A percentile compares a stretch with the other conserved stretches of the same genome.
phyloP scores from a whole-genome alignment of 2,329 filamentous ascomycete species.

The Colletotrichum endophyticum region DNA sequence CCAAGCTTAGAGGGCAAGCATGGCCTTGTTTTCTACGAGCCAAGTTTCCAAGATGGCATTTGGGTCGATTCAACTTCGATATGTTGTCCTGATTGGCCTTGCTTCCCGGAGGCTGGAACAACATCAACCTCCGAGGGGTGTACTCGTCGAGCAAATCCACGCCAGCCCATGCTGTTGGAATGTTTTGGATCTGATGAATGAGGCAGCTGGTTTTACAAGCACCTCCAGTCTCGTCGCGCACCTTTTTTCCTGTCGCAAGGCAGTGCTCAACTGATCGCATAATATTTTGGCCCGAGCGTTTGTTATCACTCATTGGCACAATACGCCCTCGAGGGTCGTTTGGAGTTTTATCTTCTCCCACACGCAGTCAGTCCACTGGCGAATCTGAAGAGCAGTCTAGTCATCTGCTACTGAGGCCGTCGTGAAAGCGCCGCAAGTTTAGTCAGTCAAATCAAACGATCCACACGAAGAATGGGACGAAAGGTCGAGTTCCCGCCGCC shows the following conservation, averaged over 20 bases:
- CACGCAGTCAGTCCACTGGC: neutral
- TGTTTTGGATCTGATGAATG: neutral
- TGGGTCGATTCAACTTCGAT: neutral
- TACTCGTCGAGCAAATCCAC: neutral
- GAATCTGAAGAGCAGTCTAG: neutral
- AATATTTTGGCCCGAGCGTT: too few relatives aligned
- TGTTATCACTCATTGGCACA: too few relatives aligned
- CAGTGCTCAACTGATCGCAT: too few relatives aligned
- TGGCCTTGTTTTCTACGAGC: too few relatives aligned
- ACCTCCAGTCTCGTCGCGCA: too few relatives aligned
- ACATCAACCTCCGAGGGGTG: too few relatives aligned
- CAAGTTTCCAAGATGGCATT: accelerated
- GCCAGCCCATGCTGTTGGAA: neutral
- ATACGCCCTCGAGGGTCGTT: too few relatives aligned
- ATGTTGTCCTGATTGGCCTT: neutral
- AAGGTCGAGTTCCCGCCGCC: accelerated
- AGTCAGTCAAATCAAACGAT: accelerated
- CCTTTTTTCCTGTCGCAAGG: too few relatives aligned
- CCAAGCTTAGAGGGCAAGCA: too few relatives aligned
- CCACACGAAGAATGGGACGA: neutral
- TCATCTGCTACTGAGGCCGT: neutral
- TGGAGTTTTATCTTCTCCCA: neutral
- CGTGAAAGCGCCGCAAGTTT: neutral
- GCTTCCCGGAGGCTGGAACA: too few relatives aligned
- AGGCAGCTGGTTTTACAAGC: too few relatives aligned